Base-by-base conservation (phyloP, 805 yeast genomes). In the Millerozyma miso region DNA sequence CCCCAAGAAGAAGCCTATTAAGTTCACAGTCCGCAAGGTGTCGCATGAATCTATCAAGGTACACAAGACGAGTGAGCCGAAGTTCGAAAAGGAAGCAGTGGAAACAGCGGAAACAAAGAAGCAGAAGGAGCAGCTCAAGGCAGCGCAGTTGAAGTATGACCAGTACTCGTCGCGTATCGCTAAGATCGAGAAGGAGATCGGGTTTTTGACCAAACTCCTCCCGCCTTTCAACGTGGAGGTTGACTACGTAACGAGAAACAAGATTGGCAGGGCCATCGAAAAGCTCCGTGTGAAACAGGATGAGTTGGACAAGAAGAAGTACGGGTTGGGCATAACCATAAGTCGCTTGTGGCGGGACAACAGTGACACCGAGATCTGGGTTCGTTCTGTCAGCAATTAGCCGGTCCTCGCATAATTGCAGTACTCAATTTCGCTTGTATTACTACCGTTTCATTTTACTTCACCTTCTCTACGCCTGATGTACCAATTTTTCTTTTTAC, bases 141-240 rank as follows among this genome's bases (percentile, higher is more conserved):
- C 48, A 12, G 54, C 63, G 10, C 73, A 69, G 53, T 49, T 50
- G 33, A 66, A 65, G 47, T 65, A 65, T 45, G 72, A 69, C 39
- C 59, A 52, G 44, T 64, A 60, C 40, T 55, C 47, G 18, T 49
- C 49, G 23, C 54, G 63, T 29, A 61, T 67, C n/a, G 55, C 43
- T 19, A 70, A 69, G 44, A 68, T 70, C 37, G 54, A 66, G 14
- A 69, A 69, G 52, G 76, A 70, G 42, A 61, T 70, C 17, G 53
- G 50, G 13, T 70, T 69, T 44, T 62, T 70, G 45, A 48, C 58
- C 16, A 63, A 61, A 34, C 57, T 69, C 31, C 64, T 70, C 33
- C 76, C 76, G 2, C 76, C 76, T 1, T 65, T 59, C 48, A 69
- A 68, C 42, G 73, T 69, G 19, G 74, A 70, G 44, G 53, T 69